Conservation (phyloP, 805 yeast species). For the Saccharomycopsis javanensis region DNA sequence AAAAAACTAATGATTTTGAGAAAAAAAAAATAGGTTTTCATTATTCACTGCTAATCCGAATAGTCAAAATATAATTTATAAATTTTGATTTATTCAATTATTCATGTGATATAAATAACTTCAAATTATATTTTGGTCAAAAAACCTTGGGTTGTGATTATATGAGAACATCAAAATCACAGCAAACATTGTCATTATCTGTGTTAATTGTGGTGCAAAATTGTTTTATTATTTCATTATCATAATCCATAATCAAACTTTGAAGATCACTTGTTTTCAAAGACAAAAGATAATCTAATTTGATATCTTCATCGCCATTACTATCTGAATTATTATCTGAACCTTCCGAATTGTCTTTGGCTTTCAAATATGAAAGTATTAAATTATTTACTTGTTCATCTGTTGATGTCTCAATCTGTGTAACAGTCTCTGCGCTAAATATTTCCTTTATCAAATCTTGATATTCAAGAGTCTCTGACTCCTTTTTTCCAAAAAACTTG, state of each 20-base stretch:
- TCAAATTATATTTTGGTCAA: too few species aligned
- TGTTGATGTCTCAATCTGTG: not conserved
- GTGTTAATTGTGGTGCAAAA: constrained; percentile 1
- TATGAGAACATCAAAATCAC: constrained; percentile 1
- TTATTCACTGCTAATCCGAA: too few species aligned
- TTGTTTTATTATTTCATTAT: constrained; percentile 5
- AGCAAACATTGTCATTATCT: not conserved
- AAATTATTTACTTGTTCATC: not conserved
- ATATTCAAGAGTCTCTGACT: not conserved
- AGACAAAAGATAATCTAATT: not conserved
- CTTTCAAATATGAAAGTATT: not conserved
- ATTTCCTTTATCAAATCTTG: not conserved
- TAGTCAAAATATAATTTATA: too few species aligned
- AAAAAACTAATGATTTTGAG: too few species aligned
- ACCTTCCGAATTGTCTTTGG: not conserved
- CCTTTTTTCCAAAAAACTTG: not conserved
- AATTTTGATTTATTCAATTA: too few species aligned
- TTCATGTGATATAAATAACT: too few species aligned
- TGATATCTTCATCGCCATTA: not conserved
- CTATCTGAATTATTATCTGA: not conserved
- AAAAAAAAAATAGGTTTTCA: too few species aligned
- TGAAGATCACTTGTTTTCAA: not conserved
- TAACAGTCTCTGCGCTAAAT: not conserved
- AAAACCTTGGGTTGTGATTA: not conserved
- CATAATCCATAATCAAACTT: not conserved